A percentile compares a stretch with the other conserved stretches of the same genome.
Conservation (phyloP, 2,329 filamentous ascomycete genomes). For the Aspergillus sp. region DNA sequence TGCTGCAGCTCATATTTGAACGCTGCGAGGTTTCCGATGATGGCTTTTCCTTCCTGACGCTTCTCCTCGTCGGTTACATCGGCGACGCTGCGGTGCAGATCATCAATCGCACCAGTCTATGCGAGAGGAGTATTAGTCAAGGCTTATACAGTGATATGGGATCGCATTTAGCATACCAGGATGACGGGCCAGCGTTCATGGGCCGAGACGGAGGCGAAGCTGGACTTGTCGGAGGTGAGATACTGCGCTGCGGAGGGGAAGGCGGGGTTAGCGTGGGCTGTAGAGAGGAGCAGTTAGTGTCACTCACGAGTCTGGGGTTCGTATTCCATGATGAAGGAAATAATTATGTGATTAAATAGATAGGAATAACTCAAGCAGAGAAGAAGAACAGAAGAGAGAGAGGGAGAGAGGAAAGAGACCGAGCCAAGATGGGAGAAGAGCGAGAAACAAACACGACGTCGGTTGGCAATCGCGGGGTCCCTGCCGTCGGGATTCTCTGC, state of each 20-base stretch:
- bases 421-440: background rate
- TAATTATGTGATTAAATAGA: background rate
- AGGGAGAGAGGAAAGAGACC: background rate
- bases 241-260: conserved; percentile 62
- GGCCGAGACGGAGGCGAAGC: conserved; percentile 84
- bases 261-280: conserved; percentile 19
- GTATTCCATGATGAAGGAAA: conserved; percentile 61
- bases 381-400: background rate
- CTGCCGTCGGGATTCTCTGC: conserved; percentile 5
- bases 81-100: conserved; percentile 69
- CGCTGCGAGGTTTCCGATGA: conserved; percentile 74
- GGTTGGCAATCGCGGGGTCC: conserved; percentile 10
- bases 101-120: conserved; percentile 89
- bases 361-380: background rate
- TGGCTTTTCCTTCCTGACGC: conserved; percentile 77
- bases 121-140: background rate
- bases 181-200: conserved; percentile 92
- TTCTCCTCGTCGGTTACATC: conserved; percentile 59
- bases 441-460: background rate
- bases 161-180: conserved; percentile 66
- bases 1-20: conserved; percentile 97
- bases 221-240: conserved; percentile 76
- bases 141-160: background rate
- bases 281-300: background rate
- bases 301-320: conserved; percentile 71